Evolutionary conservation across 2,329 filamentous ascomycete species (phyloP).

Genomic region (Colletotrichum nymphaeae): DNA sequence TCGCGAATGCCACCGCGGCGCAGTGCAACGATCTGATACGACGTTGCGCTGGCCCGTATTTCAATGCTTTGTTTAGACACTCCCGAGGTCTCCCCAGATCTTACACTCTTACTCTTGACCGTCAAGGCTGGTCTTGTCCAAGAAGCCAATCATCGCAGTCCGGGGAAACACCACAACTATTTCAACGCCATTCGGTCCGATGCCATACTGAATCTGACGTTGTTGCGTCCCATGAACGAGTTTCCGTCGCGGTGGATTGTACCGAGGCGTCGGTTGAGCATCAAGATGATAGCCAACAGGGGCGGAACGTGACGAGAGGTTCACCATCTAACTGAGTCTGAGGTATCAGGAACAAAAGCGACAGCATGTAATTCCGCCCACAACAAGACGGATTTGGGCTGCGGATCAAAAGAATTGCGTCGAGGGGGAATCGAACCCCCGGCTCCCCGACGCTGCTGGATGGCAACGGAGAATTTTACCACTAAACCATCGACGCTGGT

Average conservation of each 20-base stretch:
- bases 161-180: background rate
- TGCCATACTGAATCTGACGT: background rate
- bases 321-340: no score
- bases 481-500: conserved; percentile 30
- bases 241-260: background rate
- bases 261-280: background rate
- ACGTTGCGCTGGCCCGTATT: background rate
- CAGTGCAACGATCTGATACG: background rate
- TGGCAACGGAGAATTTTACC: conserved; percentile 37
- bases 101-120: background rate
- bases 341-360: background rate
- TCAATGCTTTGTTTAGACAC: background rate
- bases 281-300: background rate
- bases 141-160: background rate
- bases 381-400: no score
- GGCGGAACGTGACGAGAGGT: no score
- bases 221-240: background rate
- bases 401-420: background rate
- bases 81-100: background rate
- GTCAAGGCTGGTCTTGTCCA: background rate
- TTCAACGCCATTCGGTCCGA: background rate
- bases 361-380: no score
- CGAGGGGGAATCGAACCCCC: background rate
- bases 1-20: background rate
- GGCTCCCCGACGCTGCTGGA: conserved; percentile 32